These are phyloP conservation scores for Vitis hybrid DNA, from an alignment of 177 flowering plant species.

Conservation along the genomic window DNA sequence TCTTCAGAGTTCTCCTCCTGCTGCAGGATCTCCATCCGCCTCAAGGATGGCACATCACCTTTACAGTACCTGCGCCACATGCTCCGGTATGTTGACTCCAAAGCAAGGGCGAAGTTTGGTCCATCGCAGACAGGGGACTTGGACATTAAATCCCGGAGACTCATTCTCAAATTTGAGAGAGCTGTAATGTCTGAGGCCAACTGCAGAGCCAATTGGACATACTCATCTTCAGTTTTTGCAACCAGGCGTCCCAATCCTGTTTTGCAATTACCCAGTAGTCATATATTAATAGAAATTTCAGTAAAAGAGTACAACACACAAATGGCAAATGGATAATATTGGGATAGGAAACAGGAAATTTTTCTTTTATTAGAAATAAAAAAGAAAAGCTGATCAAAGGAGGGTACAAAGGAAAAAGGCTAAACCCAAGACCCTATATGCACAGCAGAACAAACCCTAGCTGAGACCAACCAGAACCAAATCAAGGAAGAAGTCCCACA, in stretches of 20 bases:
- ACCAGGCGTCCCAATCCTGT: constrained; percentile 76
- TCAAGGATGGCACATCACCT: constrained; percentile 78
- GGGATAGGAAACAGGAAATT: no score
- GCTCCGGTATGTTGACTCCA: constrained; percentile 69
- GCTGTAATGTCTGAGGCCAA: constrained; percentile 75
- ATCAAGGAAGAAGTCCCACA: no score
- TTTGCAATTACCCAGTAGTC: constrained; percentile 9
- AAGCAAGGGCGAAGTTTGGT: constrained; percentile 47
- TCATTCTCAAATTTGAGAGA: constrained; percentile 72
- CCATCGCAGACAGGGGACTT: constrained; percentile 94
- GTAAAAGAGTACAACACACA: background rate
- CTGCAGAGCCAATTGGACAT: constrained; percentile 68
- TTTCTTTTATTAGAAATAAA: no score
- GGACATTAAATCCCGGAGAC: constrained; percentile 81
- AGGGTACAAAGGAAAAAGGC: no score
- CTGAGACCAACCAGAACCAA: no score
- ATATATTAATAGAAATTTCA: background rate
- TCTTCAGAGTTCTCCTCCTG: constrained; percentile 34
- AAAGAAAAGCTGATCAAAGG: no score
- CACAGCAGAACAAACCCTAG: no score
- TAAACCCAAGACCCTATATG: no score
- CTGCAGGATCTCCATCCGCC: constrained; percentile 47
- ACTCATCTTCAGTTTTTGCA: constrained; percentile 89
- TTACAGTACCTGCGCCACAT: constrained; percentile 86
- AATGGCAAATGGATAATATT: no score